phyloP scores from a whole-genome alignment of 352 stramenopile genomes.

The Pythium insidiosum region DNA sequence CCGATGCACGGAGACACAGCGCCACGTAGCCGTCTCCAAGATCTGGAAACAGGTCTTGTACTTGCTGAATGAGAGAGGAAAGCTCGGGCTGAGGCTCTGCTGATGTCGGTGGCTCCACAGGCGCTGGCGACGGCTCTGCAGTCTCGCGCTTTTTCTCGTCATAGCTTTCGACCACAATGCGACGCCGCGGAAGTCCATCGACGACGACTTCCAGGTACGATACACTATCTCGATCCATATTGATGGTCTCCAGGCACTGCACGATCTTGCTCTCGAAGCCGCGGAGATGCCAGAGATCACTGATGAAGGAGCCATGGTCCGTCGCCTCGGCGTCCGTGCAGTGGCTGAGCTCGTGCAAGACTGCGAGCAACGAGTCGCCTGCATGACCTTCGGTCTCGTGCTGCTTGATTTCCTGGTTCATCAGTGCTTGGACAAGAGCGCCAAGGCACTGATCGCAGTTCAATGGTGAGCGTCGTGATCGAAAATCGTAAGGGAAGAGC shows the following conservation, averaged over 20 bases:
- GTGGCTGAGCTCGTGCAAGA: conserved; percentile 56
- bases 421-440: conserved; percentile 23
- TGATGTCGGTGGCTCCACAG: neutral
- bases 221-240: conserved; percentile 49
- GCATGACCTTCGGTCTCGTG: conserved; percentile 2
- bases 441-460: too few species aligned
- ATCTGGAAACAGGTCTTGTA: conserved; percentile 30
- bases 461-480: too few species aligned
- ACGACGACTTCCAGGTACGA: conserved; percentile 72
- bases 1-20: conserved; percentile 18
- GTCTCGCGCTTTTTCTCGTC: conserved; percentile 6
- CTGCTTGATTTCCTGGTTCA: conserved; percentile 28
- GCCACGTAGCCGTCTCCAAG: conserved; percentile 29
- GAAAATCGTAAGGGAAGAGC: conserved; percentile 6
- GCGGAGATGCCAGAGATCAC: conserved; percentile 60
- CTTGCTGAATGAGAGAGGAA: conserved; percentile 14
- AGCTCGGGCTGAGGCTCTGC: conserved; percentile 3
- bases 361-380: conserved; percentile 43
- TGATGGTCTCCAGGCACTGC: conserved; percentile 36
- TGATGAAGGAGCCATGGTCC: conserved; percentile 63
- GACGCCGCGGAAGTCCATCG: conserved; percentile 44
- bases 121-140: neutral
- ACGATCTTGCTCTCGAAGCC: conserved; percentile 42
- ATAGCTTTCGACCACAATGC: conserved; percentile 7
- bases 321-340: conserved; percentile 32